A percentile compares a stretch with the other conserved stretches of the same genome.
Evolutionary conservation across 1,139 yeast species (phyloP).

Genomic region (Chernovozyma aurita): DNA sequence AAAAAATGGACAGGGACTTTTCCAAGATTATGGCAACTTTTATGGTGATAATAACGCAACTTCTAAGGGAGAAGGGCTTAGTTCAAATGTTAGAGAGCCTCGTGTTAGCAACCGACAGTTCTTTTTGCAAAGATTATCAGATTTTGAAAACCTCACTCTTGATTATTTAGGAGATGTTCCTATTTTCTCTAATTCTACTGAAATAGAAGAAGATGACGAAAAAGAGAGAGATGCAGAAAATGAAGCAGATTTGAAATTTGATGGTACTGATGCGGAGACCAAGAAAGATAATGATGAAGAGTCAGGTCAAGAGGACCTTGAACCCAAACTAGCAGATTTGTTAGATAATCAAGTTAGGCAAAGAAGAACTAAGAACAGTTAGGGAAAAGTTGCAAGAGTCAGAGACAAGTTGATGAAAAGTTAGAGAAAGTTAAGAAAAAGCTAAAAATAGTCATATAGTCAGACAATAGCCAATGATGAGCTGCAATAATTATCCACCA

Average conservation of each 20-base stretch:
- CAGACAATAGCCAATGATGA: too few species aligned
- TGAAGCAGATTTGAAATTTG: conserved; percentile 4
- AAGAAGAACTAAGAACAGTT: too few species aligned
- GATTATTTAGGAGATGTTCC: conserved; percentile 29
- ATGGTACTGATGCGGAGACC: conserved; percentile 13
- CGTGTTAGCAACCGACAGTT: too few species aligned
- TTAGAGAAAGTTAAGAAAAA: too few species aligned
- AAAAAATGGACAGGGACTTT: conserved; percentile 70
- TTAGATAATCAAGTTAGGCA: too few species aligned
- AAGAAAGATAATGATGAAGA: conserved; percentile 6
- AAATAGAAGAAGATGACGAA: neutral
- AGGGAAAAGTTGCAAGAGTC: too few species aligned
- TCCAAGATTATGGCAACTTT: conserved; percentile 54
- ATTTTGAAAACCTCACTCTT: conserved; percentile 9
- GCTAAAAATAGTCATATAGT: too few species aligned
- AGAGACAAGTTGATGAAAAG: too few species aligned
- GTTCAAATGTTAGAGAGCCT: neutral
- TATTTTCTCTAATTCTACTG: conserved; percentile 21
- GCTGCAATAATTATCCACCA: too few species aligned
- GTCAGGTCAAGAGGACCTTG: conserved; percentile 6
- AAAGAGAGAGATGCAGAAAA: neutral
- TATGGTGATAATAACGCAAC: conserved; percentile 12
- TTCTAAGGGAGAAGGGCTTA: neutral
- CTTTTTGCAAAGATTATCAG: conserved; percentile 3
- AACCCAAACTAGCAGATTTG: too few species aligned